Percentiles rank a stretch among this genome's conserved stretches.
phyloP scores from a whole-genome alignment of 495 filamentous ascomycete species.

The Penicillium mononematosum region DNA sequence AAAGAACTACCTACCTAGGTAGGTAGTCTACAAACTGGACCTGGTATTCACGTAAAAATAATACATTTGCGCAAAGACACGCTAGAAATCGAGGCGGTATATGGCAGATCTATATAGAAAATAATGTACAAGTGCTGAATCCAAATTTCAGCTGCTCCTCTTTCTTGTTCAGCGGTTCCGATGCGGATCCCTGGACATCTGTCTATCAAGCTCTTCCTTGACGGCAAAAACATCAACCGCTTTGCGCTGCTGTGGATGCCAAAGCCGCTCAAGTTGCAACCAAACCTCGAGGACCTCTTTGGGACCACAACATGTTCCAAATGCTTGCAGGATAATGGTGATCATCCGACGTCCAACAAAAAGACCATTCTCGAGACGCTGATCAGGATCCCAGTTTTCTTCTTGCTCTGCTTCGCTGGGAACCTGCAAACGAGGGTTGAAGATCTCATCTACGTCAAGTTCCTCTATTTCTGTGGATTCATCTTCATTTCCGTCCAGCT shows the following conservation, averaged over 20 bases:
- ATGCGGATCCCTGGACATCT: slow-evolving; percentile 26
- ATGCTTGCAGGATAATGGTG: slow-evolving; percentile 41
- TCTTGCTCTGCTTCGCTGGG: slow-evolving; percentile 9
- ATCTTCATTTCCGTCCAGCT: slow-evolving; percentile 5
- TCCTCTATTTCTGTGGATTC: slow-evolving; percentile 5
- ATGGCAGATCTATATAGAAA: slow-evolving; percentile 28
- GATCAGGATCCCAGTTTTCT: slow-evolving; percentile 19
- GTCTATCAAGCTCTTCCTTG: slow-evolving; percentile 42
- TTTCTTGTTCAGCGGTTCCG: slow-evolving; percentile 13
- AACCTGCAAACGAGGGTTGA: slow-evolving; percentile 8
- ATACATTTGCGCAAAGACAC: slow-evolving; percentile 12
- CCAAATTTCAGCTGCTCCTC: slow-evolving; percentile 4
- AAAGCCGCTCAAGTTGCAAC: slow-evolving; percentile 43
- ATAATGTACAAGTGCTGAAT: slow-evolving; percentile 37
- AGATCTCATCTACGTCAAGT: slow-evolving; percentile 27
- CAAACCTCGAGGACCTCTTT: slow-evolving; percentile 42
- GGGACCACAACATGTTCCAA: slow-evolving; percentile 40
- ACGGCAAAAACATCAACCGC: slow-evolving; percentile 38
- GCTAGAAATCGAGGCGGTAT: slow-evolving; percentile 27
- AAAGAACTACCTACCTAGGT: too few relatives aligned
- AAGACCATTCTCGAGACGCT: slow-evolving; percentile 42
- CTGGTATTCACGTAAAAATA: slow-evolving; percentile 1
- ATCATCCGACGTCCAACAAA: slow-evolving; percentile 46
- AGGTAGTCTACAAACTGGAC: background rate
- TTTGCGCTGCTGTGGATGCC: slow-evolving; percentile 41